Percentiles rank a stretch among this genome's conserved stretches.
phyloP scores from a whole-genome alignment of 164 flowering plant genomes.

The Dillenia turbinata region DNA sequence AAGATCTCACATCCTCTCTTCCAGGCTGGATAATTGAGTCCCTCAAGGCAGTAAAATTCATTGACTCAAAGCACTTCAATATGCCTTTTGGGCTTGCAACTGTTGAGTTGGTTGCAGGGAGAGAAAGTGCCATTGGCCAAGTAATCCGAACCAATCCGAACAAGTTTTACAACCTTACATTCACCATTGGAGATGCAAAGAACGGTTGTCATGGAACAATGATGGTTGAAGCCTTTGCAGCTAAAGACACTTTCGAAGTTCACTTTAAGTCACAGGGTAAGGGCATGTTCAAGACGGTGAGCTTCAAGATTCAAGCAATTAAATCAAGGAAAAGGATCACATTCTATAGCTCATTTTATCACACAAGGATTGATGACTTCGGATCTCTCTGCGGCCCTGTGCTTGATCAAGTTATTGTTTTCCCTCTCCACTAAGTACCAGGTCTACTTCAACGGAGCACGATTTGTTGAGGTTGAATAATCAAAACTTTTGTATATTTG shows the following conservation, averaged over 20 bases:
- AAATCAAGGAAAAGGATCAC: constrained; percentile 66
- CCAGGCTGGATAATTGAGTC: constrained; percentile 96
- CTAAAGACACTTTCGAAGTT: constrained; percentile 47
- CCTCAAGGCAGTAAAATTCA: constrained; percentile 82
- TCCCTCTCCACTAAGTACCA: constrained; percentile 17
- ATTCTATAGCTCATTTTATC: constrained; percentile 83
- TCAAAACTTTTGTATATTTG: background rate
- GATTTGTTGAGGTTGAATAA: background rate
- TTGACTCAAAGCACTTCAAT: constrained; percentile 67
- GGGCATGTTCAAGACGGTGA: constrained; percentile 44
- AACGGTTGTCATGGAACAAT: constrained; percentile 87
- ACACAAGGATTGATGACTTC: constrained; percentile 56
- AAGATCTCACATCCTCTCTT: constrained; percentile 72
- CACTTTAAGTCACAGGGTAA: constrained; percentile 61
- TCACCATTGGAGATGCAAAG: constrained; percentile 74
- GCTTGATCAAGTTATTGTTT: constrained; percentile 64
- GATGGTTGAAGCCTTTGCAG: constrained; percentile 92
- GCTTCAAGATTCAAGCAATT: constrained; percentile 57
- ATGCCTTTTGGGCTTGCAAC: constrained; percentile 70
- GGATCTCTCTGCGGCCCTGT: constrained; percentile 90
- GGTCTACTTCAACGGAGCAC: background rate
- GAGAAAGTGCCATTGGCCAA: constrained; percentile 90
- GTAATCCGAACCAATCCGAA: constrained; percentile 57
- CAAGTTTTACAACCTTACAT: constrained; percentile 51
- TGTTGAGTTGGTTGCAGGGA: constrained; percentile 82